Percentiles rank a stretch among this genome's conserved stretches.
These are phyloP conservation scores for Daphne laureola DNA, from an alignment of 441 rosid species.

Conservation along the genomic window DNA sequence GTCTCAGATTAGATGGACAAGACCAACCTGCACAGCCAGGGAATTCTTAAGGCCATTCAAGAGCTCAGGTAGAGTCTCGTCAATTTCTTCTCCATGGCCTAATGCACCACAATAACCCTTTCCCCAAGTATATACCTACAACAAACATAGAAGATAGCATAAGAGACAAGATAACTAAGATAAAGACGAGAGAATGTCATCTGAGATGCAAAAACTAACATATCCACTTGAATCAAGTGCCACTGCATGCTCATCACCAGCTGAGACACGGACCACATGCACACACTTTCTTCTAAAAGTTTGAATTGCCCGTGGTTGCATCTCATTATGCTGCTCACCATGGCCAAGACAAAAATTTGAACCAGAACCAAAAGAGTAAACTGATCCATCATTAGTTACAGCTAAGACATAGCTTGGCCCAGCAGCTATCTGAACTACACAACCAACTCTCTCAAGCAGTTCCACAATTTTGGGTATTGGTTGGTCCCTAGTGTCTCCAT, in stretches of 20 bases:
- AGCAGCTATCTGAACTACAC: constrained; percentile 76
- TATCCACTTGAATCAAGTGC: constrained; percentile 91
- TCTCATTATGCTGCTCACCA: constrained; percentile 89
- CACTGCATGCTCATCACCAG: constrained; percentile 94
- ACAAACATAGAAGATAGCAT: constrained; percentile 14
- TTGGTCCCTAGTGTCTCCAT: constrained; percentile 73
- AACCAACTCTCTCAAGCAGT: constrained; percentile 37
- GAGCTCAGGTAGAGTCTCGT: constrained; percentile 68
- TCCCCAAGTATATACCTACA: constrained; percentile 93
- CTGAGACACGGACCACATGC: constrained; percentile 80
- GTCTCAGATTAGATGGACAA: constrained; percentile 11
- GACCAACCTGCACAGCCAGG: constrained; percentile 70
- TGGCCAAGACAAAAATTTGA: constrained; percentile 91
- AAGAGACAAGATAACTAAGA: constrained; percentile 9
- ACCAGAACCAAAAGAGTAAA: constrained; percentile 91
- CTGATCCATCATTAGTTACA: constrained; percentile 55
- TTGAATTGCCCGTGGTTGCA: constrained; percentile 65
- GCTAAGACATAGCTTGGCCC: constrained; percentile 85
- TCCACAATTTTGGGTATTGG: constrained; percentile 62
- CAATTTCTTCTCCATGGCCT: constrained; percentile 94
- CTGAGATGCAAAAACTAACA: constrained; percentile 34
- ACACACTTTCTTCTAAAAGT: constrained; percentile 61
- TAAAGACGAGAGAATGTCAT: neutral
- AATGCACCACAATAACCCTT: constrained; percentile 97
- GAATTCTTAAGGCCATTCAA: constrained; percentile 55